Base-by-base conservation (phyloP, 2,329 filamentous ascomycete species). In the Colletotrichum tofieldiae region DNA sequence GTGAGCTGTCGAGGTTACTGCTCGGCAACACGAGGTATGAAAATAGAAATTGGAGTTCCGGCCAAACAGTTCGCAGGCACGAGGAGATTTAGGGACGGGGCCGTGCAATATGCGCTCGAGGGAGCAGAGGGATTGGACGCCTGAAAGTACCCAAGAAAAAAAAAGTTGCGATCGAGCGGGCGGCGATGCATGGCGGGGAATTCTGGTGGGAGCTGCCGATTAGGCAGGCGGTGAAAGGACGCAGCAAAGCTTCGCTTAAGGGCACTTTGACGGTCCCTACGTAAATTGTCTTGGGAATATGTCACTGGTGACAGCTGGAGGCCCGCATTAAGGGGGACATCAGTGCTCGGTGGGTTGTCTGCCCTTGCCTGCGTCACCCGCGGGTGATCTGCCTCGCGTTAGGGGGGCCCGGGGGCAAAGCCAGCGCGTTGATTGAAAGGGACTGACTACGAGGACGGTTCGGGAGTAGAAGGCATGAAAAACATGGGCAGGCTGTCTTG, bases 191-290 rank as follows among this genome's bases (percentile, higher is more conserved):
- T 70, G 45, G 67, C 37, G 62, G 67, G 66, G 52, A 56, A 65
- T 41, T 14, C 16, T 56, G 59, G 23, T 18, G 35, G 26, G 37
- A n/a, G 52, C 26, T 45, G n/a, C 43, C 23, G 29, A 56, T 45
- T 49, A 3, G 69, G 74, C 51, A 75, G 70, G 74, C 73, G 74
- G 74, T 75, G 43, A 73, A 39, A 8, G n/a, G 37, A 18, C 18
- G 16, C 6, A n/a, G 23, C n/a, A n/a, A n/a, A 41, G 54, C 35
- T 26, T 29, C 47, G 18, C 49, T 32, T 5, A 39, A 55, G 23
- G 23, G 6, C 16, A 43, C 54, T 58, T 43, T 43, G 6, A n/a
- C 14, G 37, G 35, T 23, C 9, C 54, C 12, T 41, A 11, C 23
- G 20, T 55, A 26, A 9, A 5, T 11, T 60, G 9, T 20, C 41